Conservation (phyloP, 1,284 basidiomycete genomes). For the Abortiporus biennis region DNA sequence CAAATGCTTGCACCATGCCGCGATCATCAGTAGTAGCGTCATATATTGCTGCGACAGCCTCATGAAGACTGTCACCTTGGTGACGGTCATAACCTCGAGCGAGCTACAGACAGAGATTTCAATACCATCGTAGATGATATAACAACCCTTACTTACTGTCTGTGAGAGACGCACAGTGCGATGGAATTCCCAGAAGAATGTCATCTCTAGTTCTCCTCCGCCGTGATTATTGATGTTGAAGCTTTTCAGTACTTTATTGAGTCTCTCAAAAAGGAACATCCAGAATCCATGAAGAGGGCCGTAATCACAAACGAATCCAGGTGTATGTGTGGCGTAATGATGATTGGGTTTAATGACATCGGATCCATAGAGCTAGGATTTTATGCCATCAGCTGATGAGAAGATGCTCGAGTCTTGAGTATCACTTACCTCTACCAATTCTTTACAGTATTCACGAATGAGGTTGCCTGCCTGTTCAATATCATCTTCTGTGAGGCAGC, state of each 20-base stretch:
- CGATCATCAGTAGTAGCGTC: background rate
- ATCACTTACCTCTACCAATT: conserved; percentile 8
- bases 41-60: background rate
- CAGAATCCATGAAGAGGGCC: conserved; percentile 22
- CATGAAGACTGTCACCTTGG: background rate
- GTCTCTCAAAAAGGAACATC: conserved; percentile 20
- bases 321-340: conserved; percentile 15
- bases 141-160: too few species aligned
- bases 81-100: background rate
- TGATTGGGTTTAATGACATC: conserved; percentile 14
- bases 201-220: conserved; percentile 16
- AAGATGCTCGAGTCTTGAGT: background rate
- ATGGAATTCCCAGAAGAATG: conserved; percentile 15
- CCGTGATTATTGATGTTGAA: conserved; percentile 14
- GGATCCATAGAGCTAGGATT: conserved; percentile 13
- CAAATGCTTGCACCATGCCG: background rate
- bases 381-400: background rate
- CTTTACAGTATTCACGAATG: conserved; percentile 8
- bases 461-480: conserved; percentile 3
- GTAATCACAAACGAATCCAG: conserved; percentile 14
- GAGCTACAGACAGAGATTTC: too few species aligned
- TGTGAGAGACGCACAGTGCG: too few species aligned
- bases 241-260: conserved; percentile 23
- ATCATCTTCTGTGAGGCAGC: conserved; percentile 1
- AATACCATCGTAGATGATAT: too few species aligned